Percentiles rank a stretch among this genome's conserved stretches.
phyloP scores from a whole-genome alignment of 495 filamentous ascomycete species.

The Penicillium canescens region DNA sequence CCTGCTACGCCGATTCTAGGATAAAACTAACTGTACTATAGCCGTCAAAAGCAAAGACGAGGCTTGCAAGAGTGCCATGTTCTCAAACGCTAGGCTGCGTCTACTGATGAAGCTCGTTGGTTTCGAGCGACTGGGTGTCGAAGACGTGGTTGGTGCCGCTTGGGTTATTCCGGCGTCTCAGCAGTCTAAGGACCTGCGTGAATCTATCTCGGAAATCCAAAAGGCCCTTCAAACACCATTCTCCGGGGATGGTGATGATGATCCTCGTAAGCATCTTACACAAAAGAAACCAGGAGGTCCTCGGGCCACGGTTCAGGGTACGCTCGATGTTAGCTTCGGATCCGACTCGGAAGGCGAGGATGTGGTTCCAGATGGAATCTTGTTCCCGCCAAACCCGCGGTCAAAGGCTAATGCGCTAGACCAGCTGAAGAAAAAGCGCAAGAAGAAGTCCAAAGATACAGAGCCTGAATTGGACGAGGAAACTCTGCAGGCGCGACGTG shows the following conservation, averaged over 20 bases:
- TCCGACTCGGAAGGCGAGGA: slow-evolving; percentile 63
- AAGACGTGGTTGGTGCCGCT: slow-evolving; percentile 70
- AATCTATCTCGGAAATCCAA: slow-evolving; percentile 63
- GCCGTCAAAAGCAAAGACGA: slow-evolving; percentile 71
- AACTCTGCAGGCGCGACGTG: slow-evolving; percentile 49
- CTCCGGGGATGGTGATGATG: slow-evolving; percentile 65
- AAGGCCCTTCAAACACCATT: slow-evolving; percentile 69
- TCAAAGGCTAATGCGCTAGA: slow-evolving; percentile 48
- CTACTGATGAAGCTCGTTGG: slow-evolving; percentile 79
- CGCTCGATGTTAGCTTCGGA: slow-evolving; percentile 52
- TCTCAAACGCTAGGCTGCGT: slow-evolving; percentile 86
- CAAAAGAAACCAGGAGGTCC: slow-evolving; percentile 57
- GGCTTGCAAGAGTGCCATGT: slow-evolving; percentile 68
- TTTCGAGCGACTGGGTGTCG: slow-evolving; percentile 63
- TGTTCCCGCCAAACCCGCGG: slow-evolving; percentile 62
- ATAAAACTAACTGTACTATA: slow-evolving; percentile 26
- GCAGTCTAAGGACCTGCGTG: slow-evolving; percentile 60
- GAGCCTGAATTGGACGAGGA: slow-evolving; percentile 49
- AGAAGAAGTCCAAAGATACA: slow-evolving; percentile 42
- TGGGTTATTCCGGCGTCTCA: slow-evolving; percentile 78
- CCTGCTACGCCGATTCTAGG: background rate
- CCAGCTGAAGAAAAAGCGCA: slow-evolving; percentile 54
- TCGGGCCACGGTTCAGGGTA: slow-evolving; percentile 38
- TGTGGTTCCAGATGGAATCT: slow-evolving; percentile 58
- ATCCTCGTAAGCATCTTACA: slow-evolving; percentile 74